Evolutionary conservation across 2,329 filamentous ascomycete genomes (phyloP).

Genomic region (Pseudocercospora vitis): DNA sequence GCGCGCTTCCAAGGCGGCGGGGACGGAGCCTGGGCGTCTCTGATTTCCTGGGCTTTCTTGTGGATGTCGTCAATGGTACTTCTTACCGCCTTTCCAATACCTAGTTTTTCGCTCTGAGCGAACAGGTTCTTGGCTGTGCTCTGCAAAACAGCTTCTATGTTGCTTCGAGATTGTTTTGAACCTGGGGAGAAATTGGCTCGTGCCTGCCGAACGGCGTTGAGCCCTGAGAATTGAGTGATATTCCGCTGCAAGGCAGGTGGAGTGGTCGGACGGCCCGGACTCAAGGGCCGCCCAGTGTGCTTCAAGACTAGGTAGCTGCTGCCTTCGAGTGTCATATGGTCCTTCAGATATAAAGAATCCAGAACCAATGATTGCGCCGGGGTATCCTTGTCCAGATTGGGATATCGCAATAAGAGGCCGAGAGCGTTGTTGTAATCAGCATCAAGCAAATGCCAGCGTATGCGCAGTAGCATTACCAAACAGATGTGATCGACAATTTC

Average conservation of each 20-base stretch:
- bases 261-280: slow-evolving; percentile 34
- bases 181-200: background rate
- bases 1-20: slow-evolving; percentile 40
- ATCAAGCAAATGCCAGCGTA: slow-evolving; percentile 83
- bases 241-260: slow-evolving; percentile 38
- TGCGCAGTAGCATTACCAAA: slow-evolving; percentile 86
- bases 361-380: slow-evolving; percentile 63
- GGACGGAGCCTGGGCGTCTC: slow-evolving; percentile 45
- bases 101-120: slow-evolving; percentile 71
- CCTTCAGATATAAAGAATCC: slow-evolving; percentile 74
- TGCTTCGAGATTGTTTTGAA: slow-evolving; percentile 40
- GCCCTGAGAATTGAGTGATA: slow-evolving; percentile 37
- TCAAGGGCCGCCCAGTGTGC: slow-evolving; percentile 57
- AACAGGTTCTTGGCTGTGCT: slow-evolving; percentile 74
- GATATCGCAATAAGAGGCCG: slow-evolving; percentile 80
- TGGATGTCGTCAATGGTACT: slow-evolving; percentile 77
- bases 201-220: slow-evolving; percentile 20
- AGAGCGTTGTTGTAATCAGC: slow-evolving; percentile 86
- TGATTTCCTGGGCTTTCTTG: slow-evolving; percentile 69
- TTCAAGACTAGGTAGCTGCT: slow-evolving; percentile 68
- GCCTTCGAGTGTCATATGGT: slow-evolving; percentile 63
- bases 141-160: slow-evolving; percentile 71
- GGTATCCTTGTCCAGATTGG: slow-evolving; percentile 50
- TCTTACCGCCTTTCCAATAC: slow-evolving; percentile 77
- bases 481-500: slow-evolving; percentile 88